These are phyloP conservation scores for Penicillium sp. DNA, from an alignment of 2,329 filamentous ascomycete species.

Conservation along the genomic window DNA sequence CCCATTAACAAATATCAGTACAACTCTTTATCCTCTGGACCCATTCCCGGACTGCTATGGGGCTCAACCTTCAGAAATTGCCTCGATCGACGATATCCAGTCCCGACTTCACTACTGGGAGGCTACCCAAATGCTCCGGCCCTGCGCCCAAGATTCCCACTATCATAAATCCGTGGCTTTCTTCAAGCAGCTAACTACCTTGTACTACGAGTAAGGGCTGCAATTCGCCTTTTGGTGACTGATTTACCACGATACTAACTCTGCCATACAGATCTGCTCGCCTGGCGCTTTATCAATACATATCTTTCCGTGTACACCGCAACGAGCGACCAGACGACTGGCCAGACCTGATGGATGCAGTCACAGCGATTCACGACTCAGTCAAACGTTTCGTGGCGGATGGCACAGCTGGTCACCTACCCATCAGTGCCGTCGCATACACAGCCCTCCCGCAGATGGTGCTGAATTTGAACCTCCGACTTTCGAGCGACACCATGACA, in stretches of 20 bases:
- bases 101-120: background rate
- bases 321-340: constrained; percentile 1
- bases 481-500: background rate
- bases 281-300: constrained; percentile 1
- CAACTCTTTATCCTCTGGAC: background rate
- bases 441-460: background rate
- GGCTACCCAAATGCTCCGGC: background rate
- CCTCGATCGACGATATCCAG: background rate
- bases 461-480: background rate
- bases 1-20: background rate
- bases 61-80: background rate
- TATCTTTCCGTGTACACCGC: background rate
- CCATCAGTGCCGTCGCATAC: constrained; percentile 1
- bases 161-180: background rate
- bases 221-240: background rate
- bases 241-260: background rate
- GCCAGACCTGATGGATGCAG: constrained; percentile 1
- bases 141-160: background rate
- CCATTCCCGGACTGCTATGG: background rate
- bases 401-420: constrained; percentile 1
- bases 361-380: background rate
- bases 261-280: background rate
- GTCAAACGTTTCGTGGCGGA: background rate
- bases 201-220: background rate
- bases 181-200: background rate